Evolutionary conservation across 2,329 filamentous ascomycete species (phyloP), one percentile per base, ranked within the genome.

Genomic region (Fusarium multiceps): DNA sequence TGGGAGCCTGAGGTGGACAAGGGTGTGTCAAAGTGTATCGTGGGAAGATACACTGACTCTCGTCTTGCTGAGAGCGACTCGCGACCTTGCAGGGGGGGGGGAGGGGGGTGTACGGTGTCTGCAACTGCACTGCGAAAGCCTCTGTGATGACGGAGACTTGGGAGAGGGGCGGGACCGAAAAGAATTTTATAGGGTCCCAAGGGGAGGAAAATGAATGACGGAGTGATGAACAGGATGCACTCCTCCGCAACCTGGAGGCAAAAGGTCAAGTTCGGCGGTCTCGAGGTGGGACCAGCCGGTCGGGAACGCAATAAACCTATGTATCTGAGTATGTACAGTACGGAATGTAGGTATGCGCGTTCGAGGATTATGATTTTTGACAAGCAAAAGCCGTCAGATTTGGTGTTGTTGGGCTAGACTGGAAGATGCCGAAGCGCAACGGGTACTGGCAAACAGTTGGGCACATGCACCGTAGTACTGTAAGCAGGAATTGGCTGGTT

Each of bases 101-200:
- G 49, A 42, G 68, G 59, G 55, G 66, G 55, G 65, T 56, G 60
- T 49, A 60, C 34, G 50, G 50, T 56, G 57, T 61, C 58, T 59
- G 32, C 27, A 42, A 48, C 50, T 68, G 69, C 54, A 63, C 62
- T 63, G 34, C 72, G 71, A 73, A 74, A 66, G 59, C 62, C 68
- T 74, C 72, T 70, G 61, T 68, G 57, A 71, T 73, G 71, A 74
- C 67, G 72, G 69, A 65, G 61, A 68, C 66, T 68, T 57, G 63
- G 59, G 61, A 53, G 63, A 62, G 59, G 70, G 69, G 74, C 68
- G 76, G 75, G 73, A 73, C 72, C 66, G 75, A 78, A 56, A 51
- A 75, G 72, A 78, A 73, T 74, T 77, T 78, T 78, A 73, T 76
- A 77, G 68, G 73, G 73, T 59, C 59, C 73, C 54, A 50, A 68